phyloP scores from a whole-genome alignment of 108 stramenopile species.

The Fragilaria crotonensis region DNA sequence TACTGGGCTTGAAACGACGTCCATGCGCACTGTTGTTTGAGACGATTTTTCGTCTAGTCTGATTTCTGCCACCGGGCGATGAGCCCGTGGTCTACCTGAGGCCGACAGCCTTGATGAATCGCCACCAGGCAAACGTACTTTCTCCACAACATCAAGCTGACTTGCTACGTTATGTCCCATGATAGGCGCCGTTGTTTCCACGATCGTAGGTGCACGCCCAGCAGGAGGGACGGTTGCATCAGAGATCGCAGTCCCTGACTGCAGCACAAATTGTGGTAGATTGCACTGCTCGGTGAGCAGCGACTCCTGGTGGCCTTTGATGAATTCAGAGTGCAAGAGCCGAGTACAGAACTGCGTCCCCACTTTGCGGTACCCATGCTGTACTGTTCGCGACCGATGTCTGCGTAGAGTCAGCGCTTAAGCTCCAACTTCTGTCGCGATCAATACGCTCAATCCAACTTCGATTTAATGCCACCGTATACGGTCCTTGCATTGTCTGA shows the following conservation, averaged over 20 bases:
- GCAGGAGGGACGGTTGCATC: neutral
- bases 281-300: slow-evolving; percentile 23
- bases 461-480: slow-evolving; percentile 11
- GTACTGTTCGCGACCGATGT: neutral
- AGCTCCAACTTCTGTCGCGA: slow-evolving; percentile 2
- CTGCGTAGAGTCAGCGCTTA: neutral
- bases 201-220: neutral
- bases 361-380: slow-evolving; percentile 45
- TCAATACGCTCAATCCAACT: slow-evolving; percentile 17
- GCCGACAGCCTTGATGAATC: neutral
- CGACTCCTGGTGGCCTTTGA: slow-evolving; percentile 20
- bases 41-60: no score
- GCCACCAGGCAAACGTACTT: neutral
- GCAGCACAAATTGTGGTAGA: slow-evolving; percentile 16
- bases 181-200: neutral
- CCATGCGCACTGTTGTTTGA: neutral
- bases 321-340: slow-evolving; percentile 24
- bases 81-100: no score
- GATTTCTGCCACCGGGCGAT: no score
- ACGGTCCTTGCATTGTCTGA: slow-evolving; percentile 7
- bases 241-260: neutral
- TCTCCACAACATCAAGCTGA: neutral
- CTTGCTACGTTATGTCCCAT: neutral
- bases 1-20: neutral
- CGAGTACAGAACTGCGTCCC: slow-evolving; percentile 44